phyloP scores from a whole-genome alignment of 441 rosid genomes.

The Croton setiger region DNA sequence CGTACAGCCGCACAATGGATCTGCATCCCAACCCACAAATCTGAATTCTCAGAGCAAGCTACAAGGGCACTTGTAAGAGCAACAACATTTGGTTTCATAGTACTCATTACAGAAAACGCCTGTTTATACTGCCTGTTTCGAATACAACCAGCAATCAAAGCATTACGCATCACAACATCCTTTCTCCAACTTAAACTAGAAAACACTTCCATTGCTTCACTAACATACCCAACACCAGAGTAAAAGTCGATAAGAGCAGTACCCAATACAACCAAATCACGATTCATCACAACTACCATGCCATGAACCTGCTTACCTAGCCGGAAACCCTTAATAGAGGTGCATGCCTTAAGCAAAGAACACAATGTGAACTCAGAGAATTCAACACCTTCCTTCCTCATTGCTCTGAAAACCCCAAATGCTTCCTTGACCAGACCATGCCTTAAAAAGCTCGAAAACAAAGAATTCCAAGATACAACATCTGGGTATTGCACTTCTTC shows the following conservation, averaged over 20 bases:
- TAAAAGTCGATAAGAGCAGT: conserved; percentile 70
- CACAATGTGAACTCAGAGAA: conserved; percentile 67
- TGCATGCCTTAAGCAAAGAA: conserved; percentile 65
- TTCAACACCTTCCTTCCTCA: conserved; percentile 46
- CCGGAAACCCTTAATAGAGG: conserved; percentile 40
- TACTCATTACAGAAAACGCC: conserved; percentile 46
- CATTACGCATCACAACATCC: conserved; percentile 59
- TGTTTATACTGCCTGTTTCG: conserved; percentile 44
- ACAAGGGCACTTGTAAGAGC: conserved; percentile 59
- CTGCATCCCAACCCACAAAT: conserved; percentile 64
- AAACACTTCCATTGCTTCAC: conserved; percentile 59
- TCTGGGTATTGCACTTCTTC: conserved; percentile 50
- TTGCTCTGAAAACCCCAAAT: conserved; percentile 43
- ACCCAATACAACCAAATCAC: conserved; percentile 63
- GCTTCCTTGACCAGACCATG: conserved; percentile 52
- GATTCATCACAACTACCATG: conserved; percentile 54
- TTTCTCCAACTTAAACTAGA: conserved; percentile 26
- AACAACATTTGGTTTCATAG: conserved; percentile 52
- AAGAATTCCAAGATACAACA: conserved; percentile 70
- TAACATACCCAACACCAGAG: conserved; percentile 40
- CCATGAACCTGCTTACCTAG: conserved; percentile 77
- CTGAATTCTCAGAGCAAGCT: conserved; percentile 69
- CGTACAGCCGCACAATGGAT: conserved; percentile 59
- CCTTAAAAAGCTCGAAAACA: conserved; percentile 59
- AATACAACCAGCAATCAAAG: conserved; percentile 63